Conservation (phyloP, 257 asterid species). For the Solanum clarkiae region DNA sequence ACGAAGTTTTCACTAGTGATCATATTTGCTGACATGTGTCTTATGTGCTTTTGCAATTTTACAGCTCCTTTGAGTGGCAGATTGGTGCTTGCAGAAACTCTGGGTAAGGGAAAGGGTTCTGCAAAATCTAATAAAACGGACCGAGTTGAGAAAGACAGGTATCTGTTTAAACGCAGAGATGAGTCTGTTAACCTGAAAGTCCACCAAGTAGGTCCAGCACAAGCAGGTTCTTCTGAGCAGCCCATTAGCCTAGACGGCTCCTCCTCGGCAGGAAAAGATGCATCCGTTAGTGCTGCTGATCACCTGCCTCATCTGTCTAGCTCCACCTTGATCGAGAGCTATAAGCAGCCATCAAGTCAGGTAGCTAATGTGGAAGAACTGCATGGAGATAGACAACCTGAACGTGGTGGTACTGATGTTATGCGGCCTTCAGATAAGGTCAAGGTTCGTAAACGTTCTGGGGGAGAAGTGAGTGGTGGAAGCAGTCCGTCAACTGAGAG, state of each 20-base stretch:
- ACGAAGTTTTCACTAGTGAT: neutral
- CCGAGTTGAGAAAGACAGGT: conserved; percentile 22
- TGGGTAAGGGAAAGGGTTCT: conserved; percentile 27
- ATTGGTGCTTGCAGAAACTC: conserved; percentile 28
- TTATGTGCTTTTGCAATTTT: neutral
- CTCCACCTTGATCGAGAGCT: conserved; percentile 20
- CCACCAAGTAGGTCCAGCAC: conserved; percentile 29
- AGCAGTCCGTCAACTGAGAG: conserved; percentile 15
- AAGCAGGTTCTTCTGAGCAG: conserved; percentile 13
- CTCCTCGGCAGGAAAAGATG: conserved; percentile 12
- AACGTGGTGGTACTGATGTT: conserved; percentile 5
- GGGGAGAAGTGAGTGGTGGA: conserved; percentile 32
- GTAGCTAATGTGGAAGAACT: conserved; percentile 14
- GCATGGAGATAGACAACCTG: neutral
- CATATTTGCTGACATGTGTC: neutral
- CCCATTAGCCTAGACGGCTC: conserved; percentile 26
- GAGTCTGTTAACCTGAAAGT: conserved; percentile 34
- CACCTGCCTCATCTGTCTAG: conserved; percentile 12
- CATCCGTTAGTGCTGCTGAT: conserved; percentile 7
- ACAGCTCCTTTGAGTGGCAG: conserved; percentile 39
- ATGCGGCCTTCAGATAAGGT: conserved; percentile 20
- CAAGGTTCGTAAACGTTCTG: conserved; percentile 39
- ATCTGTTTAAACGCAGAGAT: conserved; percentile 45
- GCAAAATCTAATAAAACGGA: conserved; percentile 13
- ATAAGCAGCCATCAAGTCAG: conserved; percentile 19